Base-by-base conservation (phyloP, 495 filamentous ascomycete genomes). In the Hypoxylon intermedium region DNA sequence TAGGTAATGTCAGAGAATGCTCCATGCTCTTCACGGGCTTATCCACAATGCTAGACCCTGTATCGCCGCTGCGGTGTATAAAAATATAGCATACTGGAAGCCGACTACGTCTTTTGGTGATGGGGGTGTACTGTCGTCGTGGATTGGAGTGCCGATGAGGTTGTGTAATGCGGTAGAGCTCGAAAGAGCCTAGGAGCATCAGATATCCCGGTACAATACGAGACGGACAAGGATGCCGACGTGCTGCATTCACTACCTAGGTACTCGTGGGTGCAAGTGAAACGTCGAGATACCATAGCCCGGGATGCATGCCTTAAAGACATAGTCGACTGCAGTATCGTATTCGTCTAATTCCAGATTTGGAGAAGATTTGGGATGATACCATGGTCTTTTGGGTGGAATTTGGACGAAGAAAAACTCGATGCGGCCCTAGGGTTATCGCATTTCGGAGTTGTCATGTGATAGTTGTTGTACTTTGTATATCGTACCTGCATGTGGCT, bases 201-300 rank as follows among this genome's bases (percentile, higher is more conserved):
- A 24, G 24, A 21, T 40, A 65, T 44, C 62, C 62, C 42, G 51
- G 62, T 60, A 53, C 21, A 36, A 65, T 60, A 46, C 62, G 62
- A 65, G 62, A 65, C 62, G 33, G 23, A 43, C 62, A 56, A 48
- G 62, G 62, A 48, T 60, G 42, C 31, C 37, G 49, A 60, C 50
- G 46, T 60, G 44, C 56, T 56, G 53, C 62, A 65, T 60, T 46
- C 26, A 60, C 36, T 55, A n/a, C n/a, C n/a, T n/a, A n/a, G n/a
- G n/a, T n/a, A n/a, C 24, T 13, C 31, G 55, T 56, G 55, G 49
- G 9, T 31, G 34, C 43, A 56, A 60, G 51, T 65, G 62, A 65
- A 65, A 65, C 62, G 50, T 52, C 62, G 40, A 65, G 21, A 53
- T 60, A 65, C 45, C 9, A 13, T 65, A 55, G 53, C 48, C 60